Evolutionary conservation across 495 filamentous ascomycete species (phyloP), one percentile per base, ranked within the genome.

Genomic region (Patellaria atrata): DNA sequence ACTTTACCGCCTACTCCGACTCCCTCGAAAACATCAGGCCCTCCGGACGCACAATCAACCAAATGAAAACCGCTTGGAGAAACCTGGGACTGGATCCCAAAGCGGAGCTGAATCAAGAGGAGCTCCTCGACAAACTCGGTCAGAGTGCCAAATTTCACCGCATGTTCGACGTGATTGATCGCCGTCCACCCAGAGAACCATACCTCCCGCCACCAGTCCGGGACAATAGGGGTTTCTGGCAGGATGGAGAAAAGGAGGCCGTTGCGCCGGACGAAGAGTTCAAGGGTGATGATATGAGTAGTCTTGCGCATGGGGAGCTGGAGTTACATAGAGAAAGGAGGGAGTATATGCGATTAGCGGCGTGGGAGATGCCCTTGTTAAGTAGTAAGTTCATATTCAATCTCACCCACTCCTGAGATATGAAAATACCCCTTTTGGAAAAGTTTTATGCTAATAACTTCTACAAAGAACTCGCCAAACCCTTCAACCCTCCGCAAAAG

Each of bases 281-380:
- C 41, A 57, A 73, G 35, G 77, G 82, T 38, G 80, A 92, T 44
- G 84, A 93, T 54, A 80, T 99, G 24, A 75, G 78, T 32, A 65
- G 68, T 20, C 62, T 79, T 45, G 89, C 68, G 0, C 86, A 96
- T 55, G 75, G 68, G 34, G 81, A 96, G 58, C 58, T 99, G 37
- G 85, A 94, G 50, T 68, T 84, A 52, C 83, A 87, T 48, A 70
- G 89, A 22, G 89, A 99, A 55, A 65, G 82, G 44, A 67, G 89
- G 64, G 77, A 93, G 43, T 94, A 92, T 51, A 75, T 81, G 16
- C 69, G 89, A 31, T 67, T 93, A 44, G 68, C 77, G 26, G 84
- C 86, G 22, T 99, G 92, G 84, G 89, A 96, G 59, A 83, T 96
- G 84, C 89, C 89, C 13, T 59, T 87, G 42, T 64, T 97, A 34